Base-by-base conservation (phyloP, 1,284 basidiomycete species). In the Ustilago esculenta region DNA sequence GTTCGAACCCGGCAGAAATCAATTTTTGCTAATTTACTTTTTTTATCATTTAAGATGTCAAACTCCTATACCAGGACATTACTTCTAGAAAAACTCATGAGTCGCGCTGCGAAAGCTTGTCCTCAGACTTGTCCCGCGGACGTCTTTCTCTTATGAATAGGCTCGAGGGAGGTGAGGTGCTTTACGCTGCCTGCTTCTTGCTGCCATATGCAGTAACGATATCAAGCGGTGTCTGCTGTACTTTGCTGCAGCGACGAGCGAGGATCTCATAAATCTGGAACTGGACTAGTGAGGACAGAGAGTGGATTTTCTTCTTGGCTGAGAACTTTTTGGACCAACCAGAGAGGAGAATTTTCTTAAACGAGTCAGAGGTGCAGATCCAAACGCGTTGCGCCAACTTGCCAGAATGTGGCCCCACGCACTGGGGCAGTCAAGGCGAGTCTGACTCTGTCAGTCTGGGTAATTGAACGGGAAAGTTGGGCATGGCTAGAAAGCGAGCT, bases 1-100 rank as follows among this genome's bases (percentile, higher is more conserved):
- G 67, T 70, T 70, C 67, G 67, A 70, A 65, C 67, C 67, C 67
- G 67, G 67, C 57, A 53, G 67, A 70, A 65, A 70, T 65, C 67
- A 70, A 27, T 59, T 32, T 51, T 56, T 56, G 35, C n/a, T n/a
- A n/a, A n/a, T 41, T 21, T 39, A 9, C 24, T 24, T 40, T 46
- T 35, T 63, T 35, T 36, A 27, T 27, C 7, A 30, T n/a, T n/a
- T n/a, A n/a, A n/a, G n/a, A n/a, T n/a, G n/a, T n/a, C n/a, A n/a
- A n/a, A n/a, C n/a, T n/a, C n/a, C n/a, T n/a, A n/a, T n/a, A n/a
- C n/a, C n/a, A n/a, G n/a, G n/a, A n/a, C n/a, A n/a, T n/a, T n/a
- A n/a, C n/a, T n/a, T n/a, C n/a, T n/a, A n/a, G n/a, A n/a, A n/a
- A n/a, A n/a, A n/a, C n/a, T n/a, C n/a, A n/a, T n/a, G n/a, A n/a